These are phyloP conservation scores for Schwanniomyces occidentalis DNA, from an alignment of 805 yeast species.

Conservation along the genomic window DNA sequence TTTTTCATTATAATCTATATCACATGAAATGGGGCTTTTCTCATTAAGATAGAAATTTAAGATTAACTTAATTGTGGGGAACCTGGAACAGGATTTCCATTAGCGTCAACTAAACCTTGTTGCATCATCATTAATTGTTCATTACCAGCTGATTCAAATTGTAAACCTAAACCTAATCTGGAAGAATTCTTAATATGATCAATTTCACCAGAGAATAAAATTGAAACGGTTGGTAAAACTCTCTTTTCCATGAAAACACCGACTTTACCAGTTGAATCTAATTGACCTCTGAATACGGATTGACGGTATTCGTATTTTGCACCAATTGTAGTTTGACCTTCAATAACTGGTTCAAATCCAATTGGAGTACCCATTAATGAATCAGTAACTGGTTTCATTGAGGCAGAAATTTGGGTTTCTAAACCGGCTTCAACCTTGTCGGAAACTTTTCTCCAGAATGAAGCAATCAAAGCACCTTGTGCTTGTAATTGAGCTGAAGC, in stretches of 20 bases:
- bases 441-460: conserved; percentile 92
- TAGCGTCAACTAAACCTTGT: conserved; percentile 78
- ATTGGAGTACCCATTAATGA: conserved; percentile 76
- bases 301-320: conserved; percentile 98
- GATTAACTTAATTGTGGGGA: conserved; percentile 50
- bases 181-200: conserved; percentile 76
- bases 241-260: conserved; percentile 90
- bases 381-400: conserved; percentile 71
- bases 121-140: conserved; percentile 92
- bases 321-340: conserved; percentile 91
- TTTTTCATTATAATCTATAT: too few species aligned
- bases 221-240: conserved; percentile 85
- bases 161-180: conserved; percentile 90
- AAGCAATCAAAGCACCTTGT: conserved; percentile 83
- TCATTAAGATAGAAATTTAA: too few species aligned
- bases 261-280: conserved; percentile 90
- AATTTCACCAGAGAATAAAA: conserved; percentile 87
- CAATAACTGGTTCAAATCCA: conserved; percentile 81
- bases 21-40: too few species aligned
- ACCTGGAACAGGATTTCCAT: conserved; percentile 84
- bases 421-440: conserved; percentile 94
- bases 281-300: conserved; percentile 91
- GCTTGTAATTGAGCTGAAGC: conserved; percentile 93
- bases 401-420: conserved; percentile 80
- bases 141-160: conserved; percentile 92